phyloP scores from a whole-genome alignment of 2,329 filamentous ascomycete species.

The Ploettnerulaceae sp. region DNA sequence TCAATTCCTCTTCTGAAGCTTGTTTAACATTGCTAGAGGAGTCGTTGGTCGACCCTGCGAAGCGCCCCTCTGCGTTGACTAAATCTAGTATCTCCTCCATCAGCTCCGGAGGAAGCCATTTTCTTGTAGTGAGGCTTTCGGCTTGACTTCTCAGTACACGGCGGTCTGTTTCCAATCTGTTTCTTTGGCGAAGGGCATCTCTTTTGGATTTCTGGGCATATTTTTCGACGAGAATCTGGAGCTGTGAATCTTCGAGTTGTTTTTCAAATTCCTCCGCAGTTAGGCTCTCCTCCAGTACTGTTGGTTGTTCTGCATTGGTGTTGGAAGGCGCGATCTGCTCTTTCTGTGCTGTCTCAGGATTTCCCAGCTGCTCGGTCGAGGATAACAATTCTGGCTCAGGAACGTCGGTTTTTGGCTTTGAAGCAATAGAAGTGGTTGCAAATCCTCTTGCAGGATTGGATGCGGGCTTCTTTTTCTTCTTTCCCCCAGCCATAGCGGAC shows the following conservation, averaged over 20 bases:
- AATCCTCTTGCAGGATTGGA: conserved; percentile 88
- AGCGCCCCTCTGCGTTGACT: conserved; percentile 61
- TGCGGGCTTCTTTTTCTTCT: conserved; percentile 84
- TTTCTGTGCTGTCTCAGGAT: conserved; percentile 11
- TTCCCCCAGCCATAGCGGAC: conserved; percentile 57
- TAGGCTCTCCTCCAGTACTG: conserved; percentile 42
- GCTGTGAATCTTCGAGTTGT: conserved; percentile 83
- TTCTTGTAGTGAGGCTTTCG: conserved; percentile 62
- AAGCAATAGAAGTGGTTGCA: conserved; percentile 87
- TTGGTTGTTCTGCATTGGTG: conserved; percentile 2
- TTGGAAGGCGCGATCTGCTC: conserved; percentile 16
- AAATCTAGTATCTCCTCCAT: conserved; percentile 72
- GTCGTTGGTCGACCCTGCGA: conserved; percentile 37
- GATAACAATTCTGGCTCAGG: conserved; percentile 32
- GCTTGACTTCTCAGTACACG: conserved; percentile 76
- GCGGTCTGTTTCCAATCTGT: conserved; percentile 78
- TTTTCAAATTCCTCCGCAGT: conserved; percentile 85
- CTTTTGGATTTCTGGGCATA: conserved; percentile 72
- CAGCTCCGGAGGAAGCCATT: conserved; percentile 78
- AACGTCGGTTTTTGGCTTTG: conserved; percentile 66
- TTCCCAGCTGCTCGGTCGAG: conserved; percentile 16
- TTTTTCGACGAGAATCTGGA: conserved; percentile 84
- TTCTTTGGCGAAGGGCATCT: conserved; percentile 71
- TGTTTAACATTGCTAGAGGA: conserved; percentile 41
- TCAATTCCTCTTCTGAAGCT: conserved; percentile 70